Evolutionary conservation across 305 asterid species (phyloP).

Genomic region (Fraxinus latifolia): DNA sequence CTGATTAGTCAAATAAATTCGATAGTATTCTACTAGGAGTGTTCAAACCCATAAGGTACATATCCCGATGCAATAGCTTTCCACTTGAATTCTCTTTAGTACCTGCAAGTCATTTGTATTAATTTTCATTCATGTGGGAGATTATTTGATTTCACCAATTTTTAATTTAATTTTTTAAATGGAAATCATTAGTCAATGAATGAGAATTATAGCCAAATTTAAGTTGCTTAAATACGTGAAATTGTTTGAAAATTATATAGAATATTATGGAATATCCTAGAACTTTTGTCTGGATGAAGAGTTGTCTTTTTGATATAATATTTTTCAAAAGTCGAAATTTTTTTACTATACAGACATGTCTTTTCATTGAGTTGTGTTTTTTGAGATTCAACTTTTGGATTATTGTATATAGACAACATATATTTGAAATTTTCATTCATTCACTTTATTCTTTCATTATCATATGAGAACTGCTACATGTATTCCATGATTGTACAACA

Average conservation of each 20-base stretch:
- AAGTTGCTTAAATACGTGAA: not conserved
- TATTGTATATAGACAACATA: not conserved
- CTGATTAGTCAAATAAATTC: too few species aligned
- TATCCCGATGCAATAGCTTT: not conserved
- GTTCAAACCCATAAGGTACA: not conserved
- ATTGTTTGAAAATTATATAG: not conserved
- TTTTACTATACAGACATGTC: not conserved
- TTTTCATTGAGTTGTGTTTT: not conserved
- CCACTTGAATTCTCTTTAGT: not conserved
- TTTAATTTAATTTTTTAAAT: too few species aligned
- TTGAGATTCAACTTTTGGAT: not conserved
- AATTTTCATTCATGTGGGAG: not conserved
- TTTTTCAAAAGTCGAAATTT: not conserved
- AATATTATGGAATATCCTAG: too few species aligned
- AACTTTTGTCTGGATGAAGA: not conserved
- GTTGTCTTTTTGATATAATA: too few species aligned
- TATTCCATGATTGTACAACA: too few species aligned
- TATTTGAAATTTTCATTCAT: not conserved
- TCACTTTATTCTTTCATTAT: not conserved
- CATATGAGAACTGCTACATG: not conserved
- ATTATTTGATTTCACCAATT: not conserved
- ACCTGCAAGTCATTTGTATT: not conserved
- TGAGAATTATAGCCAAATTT: not conserved
- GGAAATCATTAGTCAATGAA: not conserved
- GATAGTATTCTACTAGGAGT: not conserved